Evolutionary conservation across 1,284 basidiomycete genomes (phyloP), one percentile per base, ranked within the genome.

Genomic region (Ceratobasidium sp.): DNA sequence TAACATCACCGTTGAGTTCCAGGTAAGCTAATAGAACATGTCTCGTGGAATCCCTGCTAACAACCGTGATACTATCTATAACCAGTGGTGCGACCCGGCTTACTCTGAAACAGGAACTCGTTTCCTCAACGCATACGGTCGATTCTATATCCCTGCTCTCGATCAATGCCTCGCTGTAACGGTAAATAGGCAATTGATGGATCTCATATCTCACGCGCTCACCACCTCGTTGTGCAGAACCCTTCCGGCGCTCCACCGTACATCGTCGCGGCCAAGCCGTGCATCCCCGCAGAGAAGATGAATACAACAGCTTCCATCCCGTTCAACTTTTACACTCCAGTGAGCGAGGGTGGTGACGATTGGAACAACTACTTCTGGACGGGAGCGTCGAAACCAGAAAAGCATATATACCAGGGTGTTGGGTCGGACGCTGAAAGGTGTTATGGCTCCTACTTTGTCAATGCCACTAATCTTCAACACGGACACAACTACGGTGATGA

Each of bases 351-450:
- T 23, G 52, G 52, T 20, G 59, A 62, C 59, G 26, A 62, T n/a
- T 61, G 59, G 59, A 62, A 62, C 26, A 62, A 62, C 59, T 62
- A 62, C 59, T 62, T 62, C 26, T 62, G 59, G 59, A 62, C 59
- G 5, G 59, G 59, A 38, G 59, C 10, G 2, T 13, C 59, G 33
- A 62, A 4, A 1, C 59, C 59, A 1, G 26, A 10, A 3, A 62
- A 62, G n/a, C 1, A 62, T 1, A n/a, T 62, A 2, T 62, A 62
- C 38, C 59, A 62, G 38, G 59, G 59, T n/a, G n/a, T n/a, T n/a
- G n/a, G n/a, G n/a, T n/a, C n/a, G n/a, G n/a, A n/a, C n/a, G n/a
- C n/a, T n/a, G n/a, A n/a, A n/a, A n/a, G n/a, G n/a, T n/a, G n/a
- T n/a, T n/a, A n/a, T n/a, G n/a, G n/a, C n/a, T n/a, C n/a, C n/a